phyloP scores from a whole-genome alignment of 2,329 filamentous ascomycete genomes.

The Ophioceras dolichostomum region DNA sequence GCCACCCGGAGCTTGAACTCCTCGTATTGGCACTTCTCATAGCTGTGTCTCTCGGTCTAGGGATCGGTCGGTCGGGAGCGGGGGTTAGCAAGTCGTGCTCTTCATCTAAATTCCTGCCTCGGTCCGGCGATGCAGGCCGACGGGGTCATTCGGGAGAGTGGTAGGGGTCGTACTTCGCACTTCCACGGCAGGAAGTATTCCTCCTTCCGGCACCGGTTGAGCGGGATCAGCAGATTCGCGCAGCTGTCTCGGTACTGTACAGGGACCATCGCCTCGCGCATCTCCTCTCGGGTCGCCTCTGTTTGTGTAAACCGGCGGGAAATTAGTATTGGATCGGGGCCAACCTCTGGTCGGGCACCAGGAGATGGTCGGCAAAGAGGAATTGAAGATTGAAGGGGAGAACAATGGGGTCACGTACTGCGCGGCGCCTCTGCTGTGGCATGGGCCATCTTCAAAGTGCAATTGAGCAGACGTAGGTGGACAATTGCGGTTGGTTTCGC shows the following conservation, averaged over 20 bases:
- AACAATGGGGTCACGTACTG: background rate
- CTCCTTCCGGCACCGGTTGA: slow-evolving; percentile 88
- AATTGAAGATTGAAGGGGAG: no score
- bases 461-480: slow-evolving; percentile 1
- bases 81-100: slow-evolving; percentile 4
- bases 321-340: no score
- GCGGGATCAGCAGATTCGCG: slow-evolving; percentile 83
- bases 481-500: slow-evolving; percentile 3
- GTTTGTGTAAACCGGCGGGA: no score
- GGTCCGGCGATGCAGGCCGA: background rate
- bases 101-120: background rate
- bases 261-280: slow-evolving; percentile 82
- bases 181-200: slow-evolving; percentile 96
- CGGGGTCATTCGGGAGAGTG: background rate
- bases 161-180: slow-evolving; percentile 70
- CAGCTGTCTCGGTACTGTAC: slow-evolving; percentile 91
- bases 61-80: slow-evolving; percentile 1
- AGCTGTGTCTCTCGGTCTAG: slow-evolving; percentile 93
- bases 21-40: slow-evolving; percentile 98
- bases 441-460: slow-evolving; percentile 2
- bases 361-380: no score
- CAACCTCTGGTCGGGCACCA: no score
- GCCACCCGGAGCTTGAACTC: slow-evolving; percentile 98
- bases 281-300: slow-evolving; percentile 81
- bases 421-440: slow-evolving; percentile 1